Percentiles rank a stretch among this genome's conserved stretches.
These are phyloP conservation scores for Sclerotinia minor DNA, from an alignment of 2,329 filamentous ascomycete genomes.

Conservation along the genomic window DNA sequence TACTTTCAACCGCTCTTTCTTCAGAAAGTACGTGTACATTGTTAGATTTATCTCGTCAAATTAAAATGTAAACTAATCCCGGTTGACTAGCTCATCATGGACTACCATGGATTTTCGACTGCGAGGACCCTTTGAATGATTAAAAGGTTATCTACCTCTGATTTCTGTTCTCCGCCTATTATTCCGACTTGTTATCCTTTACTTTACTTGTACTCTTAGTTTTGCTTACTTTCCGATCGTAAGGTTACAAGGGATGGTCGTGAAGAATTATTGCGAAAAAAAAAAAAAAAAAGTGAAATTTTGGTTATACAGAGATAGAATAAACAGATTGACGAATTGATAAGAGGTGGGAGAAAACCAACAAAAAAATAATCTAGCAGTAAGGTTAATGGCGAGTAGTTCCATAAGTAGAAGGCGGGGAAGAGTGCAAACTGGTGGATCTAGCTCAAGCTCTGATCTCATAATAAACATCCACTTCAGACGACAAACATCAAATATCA, in stretches of 20 bases:
- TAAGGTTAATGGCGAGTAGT: background rate
- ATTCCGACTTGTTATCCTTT: background rate
- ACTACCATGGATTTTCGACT: no score
- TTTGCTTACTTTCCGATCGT: background rate
- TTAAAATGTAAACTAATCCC: background rate
- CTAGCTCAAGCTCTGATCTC: background rate
- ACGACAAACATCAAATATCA: background rate
- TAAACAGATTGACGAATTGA: background rate
- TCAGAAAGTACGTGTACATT: constrained; percentile 51
- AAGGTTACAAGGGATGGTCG: no score
- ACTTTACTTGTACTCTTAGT: background rate
- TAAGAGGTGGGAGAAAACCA: background rate
- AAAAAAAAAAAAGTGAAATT: no score
- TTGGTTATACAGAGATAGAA: no score
- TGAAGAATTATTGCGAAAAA: no score
- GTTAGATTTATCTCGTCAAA: background rate
- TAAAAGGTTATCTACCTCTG: no score
- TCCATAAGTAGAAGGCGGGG: background rate
- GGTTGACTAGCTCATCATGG: background rate
- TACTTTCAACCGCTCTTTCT: constrained; percentile 58
- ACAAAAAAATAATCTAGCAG: background rate
- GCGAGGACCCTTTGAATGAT: no score
- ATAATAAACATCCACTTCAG: background rate
- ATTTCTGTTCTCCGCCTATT: no score
- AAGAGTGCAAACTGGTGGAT: constrained; percentile 2